Base-by-base conservation (phyloP, 2,329 filamentous ascomycete species). In the Penicillium rolfsii region DNA sequence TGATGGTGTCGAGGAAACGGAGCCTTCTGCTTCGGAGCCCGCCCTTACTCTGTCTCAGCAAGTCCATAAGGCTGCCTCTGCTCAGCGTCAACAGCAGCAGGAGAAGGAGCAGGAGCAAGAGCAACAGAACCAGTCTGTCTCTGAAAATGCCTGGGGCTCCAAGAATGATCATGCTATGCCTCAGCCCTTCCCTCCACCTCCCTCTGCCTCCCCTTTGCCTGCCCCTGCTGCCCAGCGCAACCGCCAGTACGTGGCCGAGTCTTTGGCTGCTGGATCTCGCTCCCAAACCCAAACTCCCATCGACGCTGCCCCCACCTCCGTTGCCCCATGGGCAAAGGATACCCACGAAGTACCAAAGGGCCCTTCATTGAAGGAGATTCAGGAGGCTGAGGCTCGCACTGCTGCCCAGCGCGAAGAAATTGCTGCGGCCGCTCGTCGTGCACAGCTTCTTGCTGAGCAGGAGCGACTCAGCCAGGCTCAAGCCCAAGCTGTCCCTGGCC, bases 311-410 rank as follows among this genome's bases (percentile, higher is more conserved):
- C 83, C 84, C n/a, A 83, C 93, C 4, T 91, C 94, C 0, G 81
- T 97, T 67, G 95, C 95, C 0, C 95, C 95, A 0, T 99, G 95
- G 95, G 95, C 95, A 5, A 95, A 95, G 75, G 93, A 98, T 66
- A 85, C 85, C 2, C 79, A 81, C 43, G 89, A 90, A 52, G 79
- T 84, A 26, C 87, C 91, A 43, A 96, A 91, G 76, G 93, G 93
- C 0, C 95, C 94, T 2, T 97, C 93, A 62, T 81, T 99, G 64
- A 96, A 93, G 79, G 93, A 99, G 73, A 99, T 99, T 26, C 95
- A 99, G 76, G 94, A 97, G 76, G 89, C 91, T 4, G 95, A 99
- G 76, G 94, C 94, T 38, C 91, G 90, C 72, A 96, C 95, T 75
- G 93, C 93, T 11, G 94, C 94, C 55, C 91, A 96, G 78, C 89